phyloP scores from a whole-genome alignment of 495 filamentous ascomycete species.

The Saxispiralis lemnorum region DNA sequence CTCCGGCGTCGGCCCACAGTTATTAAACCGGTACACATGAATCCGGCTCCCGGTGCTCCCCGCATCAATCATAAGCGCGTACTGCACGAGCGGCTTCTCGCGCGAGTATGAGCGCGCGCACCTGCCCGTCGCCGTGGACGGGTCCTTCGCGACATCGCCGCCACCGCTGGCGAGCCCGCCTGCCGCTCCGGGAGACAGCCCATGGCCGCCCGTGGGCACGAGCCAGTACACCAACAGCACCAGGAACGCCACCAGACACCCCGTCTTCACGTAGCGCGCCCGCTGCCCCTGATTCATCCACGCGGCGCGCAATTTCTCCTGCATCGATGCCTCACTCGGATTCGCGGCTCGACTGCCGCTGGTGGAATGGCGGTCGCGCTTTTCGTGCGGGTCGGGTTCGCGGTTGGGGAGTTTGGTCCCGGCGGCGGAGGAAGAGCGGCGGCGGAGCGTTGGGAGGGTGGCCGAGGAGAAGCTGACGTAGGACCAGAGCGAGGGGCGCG shows the following conservation, averaged over 20 bases:
- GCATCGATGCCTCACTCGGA: slow-evolving; percentile 22
- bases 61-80: slow-evolving; percentile 96
- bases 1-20: slow-evolving; percentile 89
- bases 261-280: slow-evolving; percentile 62
- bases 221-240: slow-evolving; percentile 62
- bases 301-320: slow-evolving; percentile 19
- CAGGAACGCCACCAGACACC: slow-evolving; percentile 55
- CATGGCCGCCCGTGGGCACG: slow-evolving; percentile 31
- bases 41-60: slow-evolving; percentile 95
- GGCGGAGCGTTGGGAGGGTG: slow-evolving; percentile 4
- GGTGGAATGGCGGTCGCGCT: slow-evolving; percentile 23
- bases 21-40: slow-evolving; percentile 97
- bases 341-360: neutral
- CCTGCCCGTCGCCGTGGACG: slow-evolving; percentile 43
- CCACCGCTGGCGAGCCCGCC: neutral
- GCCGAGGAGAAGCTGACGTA: slow-evolving; percentile 5
- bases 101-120: slow-evolving; percentile 68
- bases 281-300: slow-evolving; percentile 33
- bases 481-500: slow-evolving; percentile 10
- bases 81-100: slow-evolving; percentile 85
- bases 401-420: slow-evolving; percentile 2
- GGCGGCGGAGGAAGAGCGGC: slow-evolving; percentile 11
- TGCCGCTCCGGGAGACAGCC: neutral
- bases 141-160: slow-evolving; percentile 33
- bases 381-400: slow-evolving; percentile 29